These are phyloP conservation scores for Linanthus parryae DNA, from an alignment of 148 eudicot species.

Conservation along the genomic window DNA sequence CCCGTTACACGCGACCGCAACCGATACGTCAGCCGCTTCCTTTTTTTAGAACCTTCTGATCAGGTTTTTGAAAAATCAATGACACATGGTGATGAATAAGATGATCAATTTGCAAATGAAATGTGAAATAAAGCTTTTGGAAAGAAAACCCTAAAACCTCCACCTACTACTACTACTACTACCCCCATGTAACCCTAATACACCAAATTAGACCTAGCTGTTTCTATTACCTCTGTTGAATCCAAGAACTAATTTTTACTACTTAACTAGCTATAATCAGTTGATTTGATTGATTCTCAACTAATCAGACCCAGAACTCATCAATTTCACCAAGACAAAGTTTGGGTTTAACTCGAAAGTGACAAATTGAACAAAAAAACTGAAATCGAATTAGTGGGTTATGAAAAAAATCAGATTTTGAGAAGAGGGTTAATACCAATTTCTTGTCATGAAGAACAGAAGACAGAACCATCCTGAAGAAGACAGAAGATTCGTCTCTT, in stretches of 20 bases:
- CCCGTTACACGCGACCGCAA: too few species aligned
- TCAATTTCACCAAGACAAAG: neutral
- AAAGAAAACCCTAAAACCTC: too few species aligned
- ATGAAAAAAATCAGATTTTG: neutral
- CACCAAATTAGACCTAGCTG: too few species aligned
- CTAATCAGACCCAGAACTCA: neutral
- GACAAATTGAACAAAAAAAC: neutral
- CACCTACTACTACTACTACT: too few species aligned
- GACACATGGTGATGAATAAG: too few species aligned
- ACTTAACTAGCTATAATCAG: neutral
- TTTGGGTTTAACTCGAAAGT: neutral
- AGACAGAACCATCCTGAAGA: neutral
- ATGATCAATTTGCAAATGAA: too few species aligned
- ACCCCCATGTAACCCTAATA: too few species aligned
- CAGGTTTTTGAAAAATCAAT: too few species aligned
- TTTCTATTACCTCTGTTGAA: too few species aligned
- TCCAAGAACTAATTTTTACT: neutral
- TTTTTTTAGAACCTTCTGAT: too few species aligned
- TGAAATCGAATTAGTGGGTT: neutral
- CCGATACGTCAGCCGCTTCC: too few species aligned
- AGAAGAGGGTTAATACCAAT: neutral
- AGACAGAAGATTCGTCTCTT: conserved; percentile 5
- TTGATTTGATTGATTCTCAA: neutral
- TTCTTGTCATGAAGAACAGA: conserved; percentile 4
- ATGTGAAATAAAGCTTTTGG: too few species aligned